Percentiles rank a stretch among this genome's conserved stretches.
Evolutionary conservation across 768 basidiomycete species (phyloP).

Genomic region (Kwoniella mangroviensis): DNA sequence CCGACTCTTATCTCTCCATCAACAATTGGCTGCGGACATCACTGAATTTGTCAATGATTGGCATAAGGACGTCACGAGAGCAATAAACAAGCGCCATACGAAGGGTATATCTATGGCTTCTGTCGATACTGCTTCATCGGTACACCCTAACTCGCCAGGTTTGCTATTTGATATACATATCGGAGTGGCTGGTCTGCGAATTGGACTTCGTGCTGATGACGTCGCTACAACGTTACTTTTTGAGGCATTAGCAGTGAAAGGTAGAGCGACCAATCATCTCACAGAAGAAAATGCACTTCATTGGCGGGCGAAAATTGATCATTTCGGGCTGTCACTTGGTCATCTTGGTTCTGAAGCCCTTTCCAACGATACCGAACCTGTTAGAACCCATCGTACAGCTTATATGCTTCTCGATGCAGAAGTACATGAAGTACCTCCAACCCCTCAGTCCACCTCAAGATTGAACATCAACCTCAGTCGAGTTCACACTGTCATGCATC

Average conservation of each 20-base stretch:
- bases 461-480: conserved; percentile 68
- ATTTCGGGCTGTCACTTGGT: conserved; percentile 81
- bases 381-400: conserved; percentile 70
- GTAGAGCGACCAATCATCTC: conserved; percentile 33
- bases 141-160: neutral
- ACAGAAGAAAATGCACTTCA: conserved; percentile 60
- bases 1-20: conserved; percentile 48
- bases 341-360: conserved; percentile 60
- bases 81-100: conserved; percentile 16
- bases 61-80: conserved; percentile 6
- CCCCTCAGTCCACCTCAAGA: conserved; percentile 31
- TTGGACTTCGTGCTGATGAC: conserved; percentile 51
- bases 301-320: conserved; percentile 75
- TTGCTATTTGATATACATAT: conserved; percentile 32
- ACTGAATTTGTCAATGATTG: conserved; percentile 31
- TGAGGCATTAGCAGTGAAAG: conserved; percentile 41
- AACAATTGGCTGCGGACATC: conserved; percentile 44
- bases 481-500: conserved; percentile 91
- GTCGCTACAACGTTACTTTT: conserved; percentile 48
- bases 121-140: conserved; percentile 10
- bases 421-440: conserved; percentile 44
- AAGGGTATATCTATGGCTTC: conserved; percentile 10
- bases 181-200: conserved; percentile 37
- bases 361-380: conserved; percentile 62
- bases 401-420: conserved; percentile 82